Percentiles rank a stretch among this genome's conserved stretches.
Conservation (phyloP, 306 rosid genomes). For the Inga leiocalycina region DNA sequence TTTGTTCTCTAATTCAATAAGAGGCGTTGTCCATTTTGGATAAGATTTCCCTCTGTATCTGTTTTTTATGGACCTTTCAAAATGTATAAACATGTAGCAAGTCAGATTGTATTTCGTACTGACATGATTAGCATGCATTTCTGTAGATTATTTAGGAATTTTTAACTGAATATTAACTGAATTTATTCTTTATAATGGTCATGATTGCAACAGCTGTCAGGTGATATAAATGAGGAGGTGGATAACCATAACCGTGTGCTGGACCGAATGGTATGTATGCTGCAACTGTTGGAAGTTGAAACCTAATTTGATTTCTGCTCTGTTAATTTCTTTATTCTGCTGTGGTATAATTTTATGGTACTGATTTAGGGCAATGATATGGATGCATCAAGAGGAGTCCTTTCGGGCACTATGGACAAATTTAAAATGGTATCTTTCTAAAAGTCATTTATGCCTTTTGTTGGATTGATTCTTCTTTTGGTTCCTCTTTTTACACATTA, state of each 20-base stretch:
- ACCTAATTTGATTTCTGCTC: conserved; percentile 7
- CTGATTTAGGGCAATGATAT: conserved; percentile 79
- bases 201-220: conserved; percentile 75
- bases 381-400: conserved; percentile 94
- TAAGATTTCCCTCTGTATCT: background rate
- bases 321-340: conserved; percentile 22
- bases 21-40: conserved; percentile 8
- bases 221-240: conserved; percentile 94
- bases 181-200: conserved; percentile 25
- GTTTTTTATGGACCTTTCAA: conserved; percentile 8
- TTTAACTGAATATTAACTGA: background rate
- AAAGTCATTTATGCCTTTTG: background rate
- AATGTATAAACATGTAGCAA: background rate
- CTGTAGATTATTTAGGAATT: too few relatives aligned
- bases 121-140: too few relatives aligned
- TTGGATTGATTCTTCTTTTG: background rate
- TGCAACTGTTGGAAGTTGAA: conserved; percentile 18
- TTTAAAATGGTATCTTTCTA: conserved; percentile 74
- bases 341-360: conserved; percentile 24
- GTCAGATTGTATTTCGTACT: too few relatives aligned
- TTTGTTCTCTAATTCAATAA: background rate
- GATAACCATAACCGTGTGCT: conserved; percentile 86
- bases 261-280: conserved; percentile 74
- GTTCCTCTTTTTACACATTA: background rate
- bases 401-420: conserved; percentile 91